Evolutionary conservation across 129 eudicot species (phyloP).

Genomic region (Flaveria brownii): DNA sequence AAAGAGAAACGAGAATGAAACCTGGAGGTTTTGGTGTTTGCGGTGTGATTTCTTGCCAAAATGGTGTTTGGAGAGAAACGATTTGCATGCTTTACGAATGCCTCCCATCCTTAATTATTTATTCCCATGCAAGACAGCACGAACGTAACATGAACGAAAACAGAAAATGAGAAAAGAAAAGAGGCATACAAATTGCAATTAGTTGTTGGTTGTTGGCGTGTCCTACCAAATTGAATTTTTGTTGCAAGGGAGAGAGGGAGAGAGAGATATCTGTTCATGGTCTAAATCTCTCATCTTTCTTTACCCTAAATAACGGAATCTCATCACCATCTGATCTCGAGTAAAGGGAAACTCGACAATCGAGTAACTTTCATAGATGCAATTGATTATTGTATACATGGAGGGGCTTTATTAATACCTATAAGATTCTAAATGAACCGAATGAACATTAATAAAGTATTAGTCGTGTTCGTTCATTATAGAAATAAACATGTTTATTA

Average conservation of each 20-base stretch:
- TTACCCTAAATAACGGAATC: slow-evolving; percentile 6
- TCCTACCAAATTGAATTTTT: no score
- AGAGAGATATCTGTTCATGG: neutral
- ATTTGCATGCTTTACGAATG: slow-evolving; percentile 58
- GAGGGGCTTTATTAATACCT: no score
- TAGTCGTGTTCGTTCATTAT: no score
- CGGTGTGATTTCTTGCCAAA: slow-evolving; percentile 37
- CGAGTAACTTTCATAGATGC: no score
- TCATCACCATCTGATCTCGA: neutral
- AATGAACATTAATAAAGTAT: no score
- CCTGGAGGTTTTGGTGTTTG: slow-evolving; percentile 34
- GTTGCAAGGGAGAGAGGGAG: no score
- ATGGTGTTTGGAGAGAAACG: slow-evolving; percentile 41
- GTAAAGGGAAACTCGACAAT: neutral
- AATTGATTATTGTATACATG: no score
- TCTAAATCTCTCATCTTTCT: neutral
- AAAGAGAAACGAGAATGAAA: slow-evolving; percentile 9
- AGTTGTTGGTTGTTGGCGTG: neutral
- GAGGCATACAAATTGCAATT: neutral
- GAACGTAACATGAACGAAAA: slow-evolving; percentile 1
- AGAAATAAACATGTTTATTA: no score
- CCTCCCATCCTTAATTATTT: slow-evolving; percentile 25
- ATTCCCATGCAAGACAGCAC: slow-evolving; percentile 20
- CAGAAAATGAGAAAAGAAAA: neutral
- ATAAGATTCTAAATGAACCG: no score